Percentiles rank a stretch among this genome's conserved stretches.
Evolutionary conservation across 106 monocot species (phyloP).

Genomic region (Platanthera guangdongensis): DNA sequence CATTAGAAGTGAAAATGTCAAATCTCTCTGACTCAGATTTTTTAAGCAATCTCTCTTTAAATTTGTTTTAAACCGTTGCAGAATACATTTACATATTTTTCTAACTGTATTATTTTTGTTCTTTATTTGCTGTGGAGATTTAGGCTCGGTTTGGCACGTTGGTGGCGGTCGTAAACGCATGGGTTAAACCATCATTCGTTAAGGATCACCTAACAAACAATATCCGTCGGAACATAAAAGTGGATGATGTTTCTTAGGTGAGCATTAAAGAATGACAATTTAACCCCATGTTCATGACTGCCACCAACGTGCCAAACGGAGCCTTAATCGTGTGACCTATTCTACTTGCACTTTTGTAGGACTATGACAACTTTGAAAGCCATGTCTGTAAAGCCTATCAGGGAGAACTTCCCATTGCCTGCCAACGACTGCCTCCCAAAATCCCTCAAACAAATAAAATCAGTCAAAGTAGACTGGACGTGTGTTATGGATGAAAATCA

Average conservation of each 20-base stretch:
- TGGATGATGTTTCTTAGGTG: background rate
- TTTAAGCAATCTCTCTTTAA: no score
- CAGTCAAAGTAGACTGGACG: constrained; percentile 11
- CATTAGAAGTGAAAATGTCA: no score
- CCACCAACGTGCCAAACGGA: background rate
- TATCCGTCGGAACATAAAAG: background rate
- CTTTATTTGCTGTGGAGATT: background rate
- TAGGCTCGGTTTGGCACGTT: no score
- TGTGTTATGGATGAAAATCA: constrained; percentile 6
- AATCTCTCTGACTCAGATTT: no score
- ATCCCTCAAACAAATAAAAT: constrained; percentile 10
- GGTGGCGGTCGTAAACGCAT: no score
- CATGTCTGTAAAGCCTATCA: constrained; percentile 57
- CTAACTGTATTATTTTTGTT: background rate
- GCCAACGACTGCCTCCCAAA: constrained; percentile 16
- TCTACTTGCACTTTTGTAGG: constrained; percentile 17
- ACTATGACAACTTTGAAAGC: constrained; percentile 50
- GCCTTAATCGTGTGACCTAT: background rate
- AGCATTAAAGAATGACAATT: no score
- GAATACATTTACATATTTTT: no score
- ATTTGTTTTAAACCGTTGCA: no score
- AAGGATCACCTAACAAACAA: no score
- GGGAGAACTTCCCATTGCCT: constrained; percentile 39
- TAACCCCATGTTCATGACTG: no score
- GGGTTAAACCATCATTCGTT: no score